Evolutionary conservation across 2,329 filamentous ascomycete genomes (phyloP), one percentile per base, ranked within the genome.

Genomic region (Simplicillium aogashimaense): DNA sequence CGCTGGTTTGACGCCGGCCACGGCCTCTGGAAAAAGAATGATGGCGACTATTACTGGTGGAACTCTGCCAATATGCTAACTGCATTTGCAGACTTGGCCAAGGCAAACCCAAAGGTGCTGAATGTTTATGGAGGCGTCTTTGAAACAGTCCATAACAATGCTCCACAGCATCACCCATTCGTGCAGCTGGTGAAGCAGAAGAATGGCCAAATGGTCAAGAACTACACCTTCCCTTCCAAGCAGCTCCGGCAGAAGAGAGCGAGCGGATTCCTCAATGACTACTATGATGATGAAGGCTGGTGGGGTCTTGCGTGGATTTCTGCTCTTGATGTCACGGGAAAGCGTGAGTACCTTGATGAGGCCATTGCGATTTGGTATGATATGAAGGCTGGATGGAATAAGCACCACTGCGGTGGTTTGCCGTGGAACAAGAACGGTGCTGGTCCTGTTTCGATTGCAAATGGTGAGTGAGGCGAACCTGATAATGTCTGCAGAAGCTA

Each of bases 231-330:
- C 30, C 30, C 30, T 15, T 32, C 30, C 15, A 32, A 13, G 30
- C 12, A 15, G 30, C 12, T 32, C 5, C 5, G 30, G 13, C 30
- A 32, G 30, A 32, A 38, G 28, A 25, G 36, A 10, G 16, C 36
- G 18, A 30, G 36, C 7, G 36, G 36, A 3, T 38, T 38, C 14
- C n/a, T 30, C 10, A 38, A 38, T 16, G 36, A 38, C 28, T 38
- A 41, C 47, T 78, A 77, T 48, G 76, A 80, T 49, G 76, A 80
- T 51, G 72, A 76, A 54, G 68, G 75, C 29, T 80, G 76, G 76
- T 81, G 76, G 76, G 75, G 69, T 3, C 60, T 79, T 38, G 76
- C 66, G 12, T 69, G 72, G 64, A 70, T 79, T 43, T 64, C 69
- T 32, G 62, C 67, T 5, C 74, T 67, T 50, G 75, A 78, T 52